Base-by-base conservation (phyloP, 2,329 filamentous ascomycete genomes). In the Claviceps maximensis region DNA sequence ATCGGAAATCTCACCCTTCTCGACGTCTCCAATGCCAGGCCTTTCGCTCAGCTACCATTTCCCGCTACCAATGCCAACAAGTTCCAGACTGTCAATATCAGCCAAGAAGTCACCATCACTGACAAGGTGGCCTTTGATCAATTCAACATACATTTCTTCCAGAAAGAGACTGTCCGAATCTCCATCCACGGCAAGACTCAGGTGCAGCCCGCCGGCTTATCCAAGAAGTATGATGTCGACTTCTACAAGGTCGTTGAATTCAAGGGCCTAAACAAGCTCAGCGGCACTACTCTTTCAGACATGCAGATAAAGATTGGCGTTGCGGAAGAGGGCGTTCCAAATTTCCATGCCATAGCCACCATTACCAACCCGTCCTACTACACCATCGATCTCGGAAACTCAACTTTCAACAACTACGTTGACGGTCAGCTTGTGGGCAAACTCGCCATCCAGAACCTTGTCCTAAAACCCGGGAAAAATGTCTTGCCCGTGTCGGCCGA, bases 331-430 rank as follows among this genome's bases (percentile, higher is more conserved):
- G 49, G 49, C 27, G 46, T 53, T 25, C 73, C 75, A 62, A 87
- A 86, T 69, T 83, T 87, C 67, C 68, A 74, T 50, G 82, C 75
- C 58, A 75, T 70, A 15, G 74, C 76, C 54, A 70, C 71, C 53
- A 82, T 87, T 50, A 81, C 80, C 58, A 87, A 87, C 65, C 74
- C 73, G 7, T 84, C 82, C 1, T 67, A 78, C 50, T 74, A 84
- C 62, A 79, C 75, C n/a, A 72, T 87, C 51, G 76, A 83, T 36
- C 76, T 87, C 60, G 84, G 84, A 59, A 83, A 86, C 60, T 71
- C 79, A 38, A 77, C 76, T 29, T 83, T 85, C 66, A 67, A 73
- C 65, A 80, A 80, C 61, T 78, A 71, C 59, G 72, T 83, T 51
- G 71, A 75, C 46, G 74, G 70, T 47, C 58, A 66, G 46, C 57